phyloP scores from a whole-genome alignment of 192 early-diverging fungal species.

The Rhizoclosmatium globosum region DNA sequence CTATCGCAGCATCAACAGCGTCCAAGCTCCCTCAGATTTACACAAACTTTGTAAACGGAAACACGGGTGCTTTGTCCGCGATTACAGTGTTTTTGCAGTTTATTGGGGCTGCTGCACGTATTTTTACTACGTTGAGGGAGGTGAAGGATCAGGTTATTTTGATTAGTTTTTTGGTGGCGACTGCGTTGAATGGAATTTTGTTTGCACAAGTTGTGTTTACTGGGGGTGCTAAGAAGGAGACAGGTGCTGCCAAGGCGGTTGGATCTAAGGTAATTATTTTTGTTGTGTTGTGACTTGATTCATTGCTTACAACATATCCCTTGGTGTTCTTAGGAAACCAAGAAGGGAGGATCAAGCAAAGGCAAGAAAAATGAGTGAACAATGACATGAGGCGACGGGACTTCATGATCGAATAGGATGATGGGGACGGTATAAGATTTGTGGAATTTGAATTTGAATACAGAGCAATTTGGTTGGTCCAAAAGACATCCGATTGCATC shows the following conservation, averaged over 20 bases:
- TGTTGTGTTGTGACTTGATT: neutral
- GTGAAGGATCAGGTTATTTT: slow-evolving; percentile 85
- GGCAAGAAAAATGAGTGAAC: neutral
- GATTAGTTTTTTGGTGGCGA: slow-evolving; percentile 70
- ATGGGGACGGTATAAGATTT: too few species aligned
- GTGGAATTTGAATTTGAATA: too few species aligned
- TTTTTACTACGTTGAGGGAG: slow-evolving; percentile 94
- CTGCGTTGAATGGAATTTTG: slow-evolving; percentile 79
- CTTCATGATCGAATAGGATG: too few species aligned
- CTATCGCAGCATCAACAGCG: slow-evolving; percentile 81
- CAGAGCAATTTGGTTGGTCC: too few species aligned
- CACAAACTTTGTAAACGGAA: slow-evolving; percentile 80
- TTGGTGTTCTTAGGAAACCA: neutral
- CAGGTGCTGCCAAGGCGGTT: neutral
- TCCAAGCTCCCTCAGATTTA: slow-evolving; percentile 92
- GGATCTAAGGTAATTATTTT: slow-evolving; percentile 1
- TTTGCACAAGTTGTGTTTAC: slow-evolving; percentile 74
- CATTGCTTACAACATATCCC: neutral
- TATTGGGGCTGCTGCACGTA: slow-evolving; percentile 83
- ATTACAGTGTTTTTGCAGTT: slow-evolving; percentile 92
- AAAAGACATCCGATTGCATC: too few species aligned
- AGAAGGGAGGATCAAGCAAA: neutral
- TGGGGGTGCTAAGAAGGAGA: neutral
- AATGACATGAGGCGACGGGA: too few species aligned
- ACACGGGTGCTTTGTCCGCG: slow-evolving; percentile 90